Percentiles rank a stretch among this genome's conserved stretches.
Conservation (phyloP, 1,139 yeast species). For the Eremothecium coryli region DNA sequence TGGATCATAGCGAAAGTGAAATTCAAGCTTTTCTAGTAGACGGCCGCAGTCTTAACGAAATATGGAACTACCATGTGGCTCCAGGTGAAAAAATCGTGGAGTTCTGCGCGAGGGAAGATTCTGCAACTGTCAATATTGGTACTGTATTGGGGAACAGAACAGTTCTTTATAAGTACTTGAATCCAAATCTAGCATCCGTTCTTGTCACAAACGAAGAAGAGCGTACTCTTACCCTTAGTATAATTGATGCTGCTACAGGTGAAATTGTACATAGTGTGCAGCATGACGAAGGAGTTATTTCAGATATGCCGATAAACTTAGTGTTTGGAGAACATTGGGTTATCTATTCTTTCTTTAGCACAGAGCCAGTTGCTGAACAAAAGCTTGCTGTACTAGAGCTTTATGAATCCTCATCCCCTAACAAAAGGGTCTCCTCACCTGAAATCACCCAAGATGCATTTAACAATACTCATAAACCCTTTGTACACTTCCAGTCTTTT, state of each 20-base stretch:
- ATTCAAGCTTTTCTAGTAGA: slow-evolving; percentile 25
- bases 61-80: slow-evolving; percentile 29
- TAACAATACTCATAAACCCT: slow-evolving; percentile 34
- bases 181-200: slow-evolving; percentile 58
- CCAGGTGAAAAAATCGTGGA: slow-evolving; percentile 34
- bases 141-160: slow-evolving; percentile 59
- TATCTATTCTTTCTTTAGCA: slow-evolving; percentile 54
- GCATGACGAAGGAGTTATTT: slow-evolving; percentile 34
- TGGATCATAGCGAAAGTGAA: slow-evolving; percentile 19
- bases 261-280: slow-evolving; percentile 42
- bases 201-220: slow-evolving; percentile 36
- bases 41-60: slow-evolving; percentile 18
- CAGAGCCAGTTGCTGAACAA: slow-evolving; percentile 39
- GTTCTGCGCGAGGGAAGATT: slow-evolving; percentile 34
- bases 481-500: slow-evolving; percentile 46
- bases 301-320: slow-evolving; percentile 40
- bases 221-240: slow-evolving; percentile 35
- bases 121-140: slow-evolving; percentile 57
- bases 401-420: slow-evolving; percentile 53
- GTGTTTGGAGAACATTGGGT: slow-evolving; percentile 81
- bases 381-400: slow-evolving; percentile 67
- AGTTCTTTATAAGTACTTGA: slow-evolving; percentile 75
- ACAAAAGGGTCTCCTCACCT: slow-evolving; percentile 31
- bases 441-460: slow-evolving; percentile 14
- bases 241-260: slow-evolving; percentile 68